These are phyloP conservation scores for Pseudocercospora ulei DNA, from an alignment of 2,329 filamentous ascomycete species.

Conservation along the genomic window DNA sequence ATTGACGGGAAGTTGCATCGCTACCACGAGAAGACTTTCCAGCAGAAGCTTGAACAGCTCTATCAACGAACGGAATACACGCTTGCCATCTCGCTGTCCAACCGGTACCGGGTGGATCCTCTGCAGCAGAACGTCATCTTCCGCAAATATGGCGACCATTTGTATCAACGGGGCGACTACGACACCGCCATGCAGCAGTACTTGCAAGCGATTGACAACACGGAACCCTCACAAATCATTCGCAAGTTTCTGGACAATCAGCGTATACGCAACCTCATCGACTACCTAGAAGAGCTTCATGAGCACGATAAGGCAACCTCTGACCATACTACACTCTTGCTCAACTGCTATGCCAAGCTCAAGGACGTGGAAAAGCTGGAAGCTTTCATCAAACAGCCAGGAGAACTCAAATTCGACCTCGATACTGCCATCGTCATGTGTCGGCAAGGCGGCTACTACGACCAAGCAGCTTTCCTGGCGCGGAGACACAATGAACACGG, in stretches of 20 bases:
- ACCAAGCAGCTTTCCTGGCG: slow-evolving; percentile 91
- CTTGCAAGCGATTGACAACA: slow-evolving; percentile 87
- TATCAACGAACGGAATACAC: slow-evolving; percentile 91
- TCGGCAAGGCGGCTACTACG: slow-evolving; percentile 88
- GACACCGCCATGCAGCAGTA: slow-evolving; percentile 99
- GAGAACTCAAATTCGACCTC: slow-evolving; percentile 88
- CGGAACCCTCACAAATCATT: slow-evolving; percentile 91
- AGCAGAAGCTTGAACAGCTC: slow-evolving; percentile 83
- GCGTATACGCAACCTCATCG: slow-evolving; percentile 91
- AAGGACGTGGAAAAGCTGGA: slow-evolving; percentile 96
- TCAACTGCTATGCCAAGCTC: slow-evolving; percentile 96
- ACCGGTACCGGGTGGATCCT: slow-evolving; percentile 70
- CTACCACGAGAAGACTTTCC: slow-evolving; percentile 82
- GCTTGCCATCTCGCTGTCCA: slow-evolving; percentile 81
- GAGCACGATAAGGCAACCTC: slow-evolving; percentile 87
- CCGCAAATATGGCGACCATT: slow-evolving; percentile 81
- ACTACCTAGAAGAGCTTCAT: slow-evolving; percentile 92
- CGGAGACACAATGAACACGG: slow-evolving; percentile 90
- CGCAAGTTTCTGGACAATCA: slow-evolving; percentile 96
- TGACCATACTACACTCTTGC: slow-evolving; percentile 84
- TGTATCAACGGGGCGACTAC: slow-evolving; percentile 92
- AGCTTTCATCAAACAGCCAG: slow-evolving; percentile 90
- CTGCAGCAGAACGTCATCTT: slow-evolving; percentile 85
- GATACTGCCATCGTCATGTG: slow-evolving; percentile 98
- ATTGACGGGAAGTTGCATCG: slow-evolving; percentile 84